These are phyloP conservation scores for Usnea hakonensis DNA, from an alignment of 495 filamentous ascomycete genomes.

Conservation along the genomic window DNA sequence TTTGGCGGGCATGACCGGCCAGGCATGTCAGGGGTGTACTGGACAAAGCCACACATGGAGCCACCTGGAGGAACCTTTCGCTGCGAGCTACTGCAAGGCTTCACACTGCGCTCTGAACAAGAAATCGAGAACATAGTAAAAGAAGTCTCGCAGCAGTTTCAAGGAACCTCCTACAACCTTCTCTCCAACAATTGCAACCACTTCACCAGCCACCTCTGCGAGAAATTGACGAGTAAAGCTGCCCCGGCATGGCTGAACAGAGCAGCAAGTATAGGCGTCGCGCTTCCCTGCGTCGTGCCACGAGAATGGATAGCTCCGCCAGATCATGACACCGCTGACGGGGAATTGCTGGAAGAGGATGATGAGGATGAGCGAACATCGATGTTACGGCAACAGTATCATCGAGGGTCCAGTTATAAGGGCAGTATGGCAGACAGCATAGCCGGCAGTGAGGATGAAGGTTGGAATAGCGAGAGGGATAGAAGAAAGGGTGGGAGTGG, in stretches of 20 bases:
- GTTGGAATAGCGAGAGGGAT: constrained; percentile 29
- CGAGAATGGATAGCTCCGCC: constrained; percentile 70
- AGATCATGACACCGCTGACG: constrained; percentile 62
- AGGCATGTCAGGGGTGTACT: constrained; percentile 68
- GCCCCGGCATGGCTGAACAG: constrained; percentile 69
- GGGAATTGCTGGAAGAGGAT: constrained; percentile 55
- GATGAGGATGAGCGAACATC: constrained; percentile 43
- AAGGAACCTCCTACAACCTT: constrained; percentile 65
- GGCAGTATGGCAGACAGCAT: not conserved
- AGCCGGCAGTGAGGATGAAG: constrained; percentile 15
- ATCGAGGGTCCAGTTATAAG: constrained; percentile 6
- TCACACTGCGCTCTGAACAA: constrained; percentile 51
- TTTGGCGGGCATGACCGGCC: constrained; percentile 68
- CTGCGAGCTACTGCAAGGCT: constrained; percentile 62
- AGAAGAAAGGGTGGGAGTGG: constrained; percentile 23
- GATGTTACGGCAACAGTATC: constrained; percentile 42
- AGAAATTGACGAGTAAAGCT: constrained; percentile 52
- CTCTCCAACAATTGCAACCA: constrained; percentile 78
- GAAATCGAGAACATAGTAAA: constrained; percentile 62
- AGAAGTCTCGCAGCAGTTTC: constrained; percentile 57
- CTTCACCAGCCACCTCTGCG: constrained; percentile 63
- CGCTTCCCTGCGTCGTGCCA: constrained; percentile 71
- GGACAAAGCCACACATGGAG: constrained; percentile 57
- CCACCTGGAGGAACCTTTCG: constrained; percentile 68
- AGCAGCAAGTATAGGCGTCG: constrained; percentile 68